A percentile compares a stretch with the other conserved stretches of the same genome.
phyloP scores from a whole-genome alignment of 768 basidiomycete species.

The Nevesoporus exiguus region DNA sequence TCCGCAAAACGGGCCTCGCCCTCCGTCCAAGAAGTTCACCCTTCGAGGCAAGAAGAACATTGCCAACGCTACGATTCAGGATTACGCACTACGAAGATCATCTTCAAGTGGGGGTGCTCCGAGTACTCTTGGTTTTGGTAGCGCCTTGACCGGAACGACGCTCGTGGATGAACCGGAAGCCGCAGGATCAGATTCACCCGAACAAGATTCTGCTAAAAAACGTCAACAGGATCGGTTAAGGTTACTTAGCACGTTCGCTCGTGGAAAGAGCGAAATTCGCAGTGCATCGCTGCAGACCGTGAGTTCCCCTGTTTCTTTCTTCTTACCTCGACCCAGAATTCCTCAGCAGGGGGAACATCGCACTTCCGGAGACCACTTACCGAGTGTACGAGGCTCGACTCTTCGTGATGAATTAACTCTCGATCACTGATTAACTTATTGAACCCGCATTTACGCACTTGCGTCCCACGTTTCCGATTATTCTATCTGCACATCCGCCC shows the following conservation, averaged over 20 bases:
- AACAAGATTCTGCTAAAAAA: conserved; percentile 11
- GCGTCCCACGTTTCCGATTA: neutral
- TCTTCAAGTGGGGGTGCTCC: conserved; percentile 19
- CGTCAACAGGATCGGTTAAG: conserved; percentile 28
- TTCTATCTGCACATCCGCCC: neutral
- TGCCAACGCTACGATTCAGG: conserved; percentile 12
- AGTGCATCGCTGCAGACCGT: conserved; percentile 10
- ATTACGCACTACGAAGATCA: conserved; percentile 13
- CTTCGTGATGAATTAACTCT: conserved; percentile 1
- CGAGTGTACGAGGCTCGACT: conserved; percentile 1
- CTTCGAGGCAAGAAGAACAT: conserved; percentile 19
- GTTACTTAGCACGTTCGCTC: conserved; percentile 30
- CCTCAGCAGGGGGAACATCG: conserved; percentile 4
- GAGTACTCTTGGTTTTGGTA: neutral
- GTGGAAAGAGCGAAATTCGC: conserved; percentile 18
- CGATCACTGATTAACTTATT: conserved; percentile 10
- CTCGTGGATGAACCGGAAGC: conserved; percentile 43
- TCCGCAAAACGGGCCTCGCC: conserved; percentile 28
- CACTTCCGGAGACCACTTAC: conserved; percentile 2
- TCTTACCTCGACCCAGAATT: neutral
- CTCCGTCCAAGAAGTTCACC: conserved; percentile 19
- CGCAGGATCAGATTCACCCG: conserved; percentile 18
- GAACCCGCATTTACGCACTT: neutral
- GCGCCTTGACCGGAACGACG: conserved; percentile 28
- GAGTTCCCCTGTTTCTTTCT: neutral